Evolutionary conservation across 164 flowering plant species (phyloP), one percentile per base, ranked within the genome.

Genomic region (Paratinospora sagittata): DNA sequence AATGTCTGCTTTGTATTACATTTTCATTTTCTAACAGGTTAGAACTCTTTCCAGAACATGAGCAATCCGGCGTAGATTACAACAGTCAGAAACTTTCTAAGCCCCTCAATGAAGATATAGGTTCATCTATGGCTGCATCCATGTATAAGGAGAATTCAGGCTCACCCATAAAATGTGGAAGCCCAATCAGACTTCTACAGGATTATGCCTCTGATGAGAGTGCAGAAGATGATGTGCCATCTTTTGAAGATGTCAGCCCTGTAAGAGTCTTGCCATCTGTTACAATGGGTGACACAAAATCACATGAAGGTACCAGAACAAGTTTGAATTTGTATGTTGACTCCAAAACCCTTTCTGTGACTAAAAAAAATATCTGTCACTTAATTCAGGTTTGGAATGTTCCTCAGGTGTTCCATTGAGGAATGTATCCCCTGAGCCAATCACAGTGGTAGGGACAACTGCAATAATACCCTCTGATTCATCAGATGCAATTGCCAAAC

Each of bases 191-290:
- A 79, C 89, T 86, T 63, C 21, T 88, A 27, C 85, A 85, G 76
- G 83, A 74, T 67, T 90, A 90, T 84, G 84, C 90, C 47, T 89
- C 94, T 68, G 91, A 89, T 78, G 88, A 84, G 68, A 77, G 79
- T 77, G 72, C 75, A 34, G 91, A 83, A 36, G 81, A 77, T 66
- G 76, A 75, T 27, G 83, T 77, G 36, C 67, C 76, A 11, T 55
- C 37, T 68, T 61, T 27, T 67, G 76, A 82, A 71, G 74, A 81
- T 69, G 76, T 39, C 55, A 73, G 58, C 43, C 78, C 78, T 52
- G 63, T 45, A 33, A 70, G 43, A 13, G 78, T 67, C 14, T 63
- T 78, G 27, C 77, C 81, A 5, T 64, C 72, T 17, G 36, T 27
- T 70, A 47, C 66, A 36, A 74, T 43, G 69, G 73, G 67, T 66